Percentiles rank a stretch among this genome's conserved stretches.
Conservation (phyloP, 495 filamentous ascomycete genomes). For the Penicillium psychrofluorescens region DNA sequence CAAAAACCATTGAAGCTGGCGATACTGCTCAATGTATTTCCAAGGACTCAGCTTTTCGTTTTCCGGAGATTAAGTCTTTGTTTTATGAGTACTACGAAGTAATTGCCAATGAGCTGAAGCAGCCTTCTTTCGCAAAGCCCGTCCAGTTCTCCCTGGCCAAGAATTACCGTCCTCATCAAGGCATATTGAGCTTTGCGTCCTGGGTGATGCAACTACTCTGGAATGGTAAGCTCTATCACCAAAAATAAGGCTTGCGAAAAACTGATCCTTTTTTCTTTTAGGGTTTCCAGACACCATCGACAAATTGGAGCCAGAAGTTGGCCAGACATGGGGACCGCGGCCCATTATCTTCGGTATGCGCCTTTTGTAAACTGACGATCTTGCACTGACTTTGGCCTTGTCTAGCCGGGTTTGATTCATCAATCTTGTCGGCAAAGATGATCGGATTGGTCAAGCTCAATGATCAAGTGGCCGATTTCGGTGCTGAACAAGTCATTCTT, state of each 20-base stretch:
- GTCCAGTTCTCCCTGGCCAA: slow-evolving; percentile 19
- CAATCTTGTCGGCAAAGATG: slow-evolving; percentile 17
- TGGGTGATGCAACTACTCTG: slow-evolving; percentile 25
- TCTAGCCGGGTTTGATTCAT: slow-evolving; percentile 17
- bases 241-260: no score
- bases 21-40: slow-evolving; percentile 42
- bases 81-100: slow-evolving; percentile 25
- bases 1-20: slow-evolving; percentile 17
- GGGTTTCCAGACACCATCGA: slow-evolving; percentile 35
- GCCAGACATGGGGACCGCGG: slow-evolving; percentile 25
- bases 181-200: slow-evolving; percentile 34
- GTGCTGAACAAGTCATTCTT: slow-evolving; percentile 37
- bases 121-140: slow-evolving; percentile 16
- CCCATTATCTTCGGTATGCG: slow-evolving; percentile 29
- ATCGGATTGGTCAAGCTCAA: slow-evolving; percentile 18
- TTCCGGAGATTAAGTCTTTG: slow-evolving; percentile 31
- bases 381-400: background rate
- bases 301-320: slow-evolving; percentile 31
- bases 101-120: slow-evolving; percentile 3
- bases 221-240: slow-evolving; percentile 1
- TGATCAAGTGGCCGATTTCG: slow-evolving; percentile 26
- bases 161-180: slow-evolving; percentile 40
- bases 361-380: background rate
- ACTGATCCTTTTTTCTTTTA: background rate
- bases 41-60: slow-evolving; percentile 35